Conservation (phyloP, 2,329 filamentous ascomycete species). For the Furcasterigmium furcatum region DNA sequence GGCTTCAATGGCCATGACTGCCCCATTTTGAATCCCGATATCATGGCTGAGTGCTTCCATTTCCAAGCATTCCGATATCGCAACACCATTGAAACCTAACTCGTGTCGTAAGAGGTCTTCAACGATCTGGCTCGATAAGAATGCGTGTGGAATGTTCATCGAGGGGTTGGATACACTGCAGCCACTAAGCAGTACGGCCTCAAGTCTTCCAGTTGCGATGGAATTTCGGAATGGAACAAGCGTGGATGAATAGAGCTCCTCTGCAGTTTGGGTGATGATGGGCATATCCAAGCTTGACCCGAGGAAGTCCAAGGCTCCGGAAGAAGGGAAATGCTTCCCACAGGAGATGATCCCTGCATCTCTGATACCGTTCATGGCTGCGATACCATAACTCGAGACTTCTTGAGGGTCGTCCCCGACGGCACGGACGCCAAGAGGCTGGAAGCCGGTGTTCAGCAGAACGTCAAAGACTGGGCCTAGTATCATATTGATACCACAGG, state of each 20-base stretch:
- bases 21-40: slow-evolving; percentile 94
- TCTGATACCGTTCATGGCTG: slow-evolving; percentile 88
- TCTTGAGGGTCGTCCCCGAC: slow-evolving; percentile 92
- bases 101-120: slow-evolving; percentile 86
- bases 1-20: slow-evolving; percentile 95
- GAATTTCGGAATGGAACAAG: slow-evolving; percentile 90
- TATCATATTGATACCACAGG: slow-evolving; percentile 94
- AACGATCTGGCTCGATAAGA: slow-evolving; percentile 87
- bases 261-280: slow-evolving; percentile 90
- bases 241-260: slow-evolving; percentile 88
- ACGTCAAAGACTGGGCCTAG: slow-evolving; percentile 93
- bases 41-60: slow-evolving; percentile 96
- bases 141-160: slow-evolving; percentile 94
- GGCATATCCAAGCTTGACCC: slow-evolving; percentile 89
- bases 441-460: slow-evolving; percentile 85
- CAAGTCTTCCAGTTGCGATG: slow-evolving; percentile 74
- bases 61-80: slow-evolving; percentile 91
- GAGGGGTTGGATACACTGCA: slow-evolving; percentile 89
- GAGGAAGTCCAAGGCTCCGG: slow-evolving; percentile 90
- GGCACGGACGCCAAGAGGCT: slow-evolving; percentile 85
- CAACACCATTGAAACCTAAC: slow-evolving; percentile 85
- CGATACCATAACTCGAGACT: slow-evolving; percentile 87
- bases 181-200: slow-evolving; percentile 96
- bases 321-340: slow-evolving; percentile 95
- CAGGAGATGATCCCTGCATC: slow-evolving; percentile 86